Percentiles rank a stretch among this genome's conserved stretches.
Evolutionary conservation across 352 stramenopile genomes (phyloP).

Genomic region (Pythium angustatum): DNA sequence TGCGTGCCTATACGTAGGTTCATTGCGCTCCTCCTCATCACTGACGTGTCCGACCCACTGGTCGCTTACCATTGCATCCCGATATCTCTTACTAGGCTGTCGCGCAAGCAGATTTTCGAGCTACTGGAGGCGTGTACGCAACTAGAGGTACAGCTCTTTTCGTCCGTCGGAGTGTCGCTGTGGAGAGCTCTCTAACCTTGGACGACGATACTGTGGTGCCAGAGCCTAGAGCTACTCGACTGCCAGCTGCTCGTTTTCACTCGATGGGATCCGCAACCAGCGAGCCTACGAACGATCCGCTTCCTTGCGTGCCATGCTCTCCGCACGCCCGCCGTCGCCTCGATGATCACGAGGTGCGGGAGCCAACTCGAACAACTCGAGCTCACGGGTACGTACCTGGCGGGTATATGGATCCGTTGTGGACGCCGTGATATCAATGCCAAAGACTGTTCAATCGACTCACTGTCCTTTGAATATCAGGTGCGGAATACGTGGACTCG

Average conservation of each 20-base stretch:
- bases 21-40: neutral
- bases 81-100: constrained; percentile 8
- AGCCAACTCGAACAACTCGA: constrained; percentile 39
- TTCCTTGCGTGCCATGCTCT: constrained; percentile 56
- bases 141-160: too few species aligned
- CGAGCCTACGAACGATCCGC: constrained; percentile 38
- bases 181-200: too few species aligned
- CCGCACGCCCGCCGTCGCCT: constrained; percentile 40
- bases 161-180: too few species aligned
- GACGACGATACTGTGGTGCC: too few species aligned
- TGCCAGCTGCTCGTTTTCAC: constrained; percentile 51
- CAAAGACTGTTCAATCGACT: too few species aligned
- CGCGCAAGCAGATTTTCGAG: constrained; percentile 16
- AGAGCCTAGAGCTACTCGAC: constrained; percentile 65
- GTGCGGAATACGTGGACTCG: constrained; percentile 45
- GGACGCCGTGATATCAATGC: neutral
- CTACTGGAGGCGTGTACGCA: constrained; percentile 4
- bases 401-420: neutral
- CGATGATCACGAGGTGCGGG: constrained; percentile 44
- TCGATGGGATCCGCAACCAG: constrained; percentile 36
- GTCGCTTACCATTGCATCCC: neutral
- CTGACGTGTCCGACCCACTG: neutral
- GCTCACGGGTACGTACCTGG: constrained; percentile 42
- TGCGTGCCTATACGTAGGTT: constrained; percentile 56
- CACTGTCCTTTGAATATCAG: constrained; percentile 26